Conservation (phyloP, 2,329 filamentous ascomycete species). For the Colletotrichum agaves region DNA sequence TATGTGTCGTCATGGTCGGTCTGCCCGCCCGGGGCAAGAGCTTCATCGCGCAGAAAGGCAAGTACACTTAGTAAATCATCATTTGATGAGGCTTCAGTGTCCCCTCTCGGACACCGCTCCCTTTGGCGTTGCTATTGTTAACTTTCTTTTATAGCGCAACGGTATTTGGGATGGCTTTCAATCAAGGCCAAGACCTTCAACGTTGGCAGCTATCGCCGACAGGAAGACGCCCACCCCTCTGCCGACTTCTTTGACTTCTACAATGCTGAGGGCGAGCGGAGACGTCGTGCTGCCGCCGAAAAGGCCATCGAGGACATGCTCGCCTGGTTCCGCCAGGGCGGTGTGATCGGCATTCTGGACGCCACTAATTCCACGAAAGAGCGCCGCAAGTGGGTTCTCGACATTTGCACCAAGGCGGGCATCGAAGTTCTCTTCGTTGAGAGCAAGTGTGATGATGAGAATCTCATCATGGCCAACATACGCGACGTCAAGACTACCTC, state of each 20-base stretch:
- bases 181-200: constrained; percentile 97
- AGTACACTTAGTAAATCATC: constrained; percentile 5
- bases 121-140: neutral
- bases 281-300: constrained; percentile 88
- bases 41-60: constrained; percentile 97
- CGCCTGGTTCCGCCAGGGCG: constrained; percentile 83
- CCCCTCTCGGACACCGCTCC: neutral
- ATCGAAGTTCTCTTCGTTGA: constrained; percentile 96
- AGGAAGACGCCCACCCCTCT: constrained; percentile 87
- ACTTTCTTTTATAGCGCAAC: constrained; percentile 70
- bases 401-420: constrained; percentile 77
- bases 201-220: constrained; percentile 93
- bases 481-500: constrained; percentile 97
- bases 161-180: constrained; percentile 96
- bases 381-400: constrained; percentile 89
- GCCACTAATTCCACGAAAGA: constrained; percentile 96
- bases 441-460: constrained; percentile 95
- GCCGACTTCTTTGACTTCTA: constrained; percentile 95
- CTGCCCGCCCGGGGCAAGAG: constrained; percentile 96
- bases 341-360: constrained; percentile 92
- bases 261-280: constrained; percentile 90
- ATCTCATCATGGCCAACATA: constrained; percentile 98
- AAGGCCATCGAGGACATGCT: constrained; percentile 95
- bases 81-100: neutral
- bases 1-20: constrained; percentile 99